Evolutionary conservation across 2,329 filamentous ascomycete genomes (phyloP), one percentile per base, ranked within the genome.

Genomic region (Didymellaceae sp.): DNA sequence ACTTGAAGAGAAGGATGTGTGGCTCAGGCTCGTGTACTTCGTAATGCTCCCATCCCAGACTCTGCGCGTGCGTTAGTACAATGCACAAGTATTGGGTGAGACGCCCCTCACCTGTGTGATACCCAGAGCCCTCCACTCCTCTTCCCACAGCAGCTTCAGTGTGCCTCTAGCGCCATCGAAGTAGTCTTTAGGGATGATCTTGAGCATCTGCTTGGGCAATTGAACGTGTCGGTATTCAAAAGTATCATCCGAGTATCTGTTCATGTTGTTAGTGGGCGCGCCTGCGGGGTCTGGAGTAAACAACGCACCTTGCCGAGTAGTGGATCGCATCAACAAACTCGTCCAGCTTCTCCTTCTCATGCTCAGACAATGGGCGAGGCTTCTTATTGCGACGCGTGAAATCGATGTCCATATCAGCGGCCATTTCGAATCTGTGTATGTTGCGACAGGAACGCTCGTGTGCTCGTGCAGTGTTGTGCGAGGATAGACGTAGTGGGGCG

Each of bases 1-100:
- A 97, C 93, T 99, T 99, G 84, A 99, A 99, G 24, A 99, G 84
- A 46, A 99, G 83, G 68, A 99, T 99, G 75, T 99, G 94, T 59
- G 94, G 94, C 78, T 99, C 94, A 33, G 94, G 94, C 75, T 97
- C 94, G 75, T 99, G 94, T 45, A 99, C 94, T 76, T 99, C 94
- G 73, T 99, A 99, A 75, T 99, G 94, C 74, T 97, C 93, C 94
- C 94, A 99, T 50, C 94, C 94, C 67, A 99, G 80, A 80, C 93
- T 97, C 92, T 97, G 71, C 40, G 24, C 24, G 32, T 11, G 18
- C 34, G 38, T 67, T 43, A 67, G 61, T 32, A 34, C 13, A 31
- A 14, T 16, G 21, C 11, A 16, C 18, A 8, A 4, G 7, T 20
- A 10, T 26, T 11, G n/a, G 8, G 32, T 6, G 7, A n/a, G 11